Base-by-base conservation (phyloP, 2,329 filamentous ascomycete genomes). In the Stagonosporopsis tanaceti region DNA sequence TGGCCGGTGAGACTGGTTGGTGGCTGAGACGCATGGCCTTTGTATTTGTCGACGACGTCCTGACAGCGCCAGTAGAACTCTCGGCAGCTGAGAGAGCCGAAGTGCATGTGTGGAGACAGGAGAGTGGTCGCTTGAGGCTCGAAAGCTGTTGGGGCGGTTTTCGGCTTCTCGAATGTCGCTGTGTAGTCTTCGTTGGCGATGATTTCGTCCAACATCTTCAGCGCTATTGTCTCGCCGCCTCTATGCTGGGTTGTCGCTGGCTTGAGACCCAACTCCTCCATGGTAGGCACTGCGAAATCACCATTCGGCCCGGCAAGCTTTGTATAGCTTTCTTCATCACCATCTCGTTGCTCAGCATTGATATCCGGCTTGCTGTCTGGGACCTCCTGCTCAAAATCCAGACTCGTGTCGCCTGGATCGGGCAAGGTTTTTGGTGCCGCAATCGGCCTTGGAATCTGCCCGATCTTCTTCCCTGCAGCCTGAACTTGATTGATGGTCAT, bases 81-180 rank as follows among this genome's bases (percentile, higher is more conserved):
- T 2, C 90, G 83, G 9, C 86, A 81, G n/a, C 85, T 88, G 8
- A 93, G 79, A 11, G 86, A 85, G 24, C 90, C 90, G 60, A 93
- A 93, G 72, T 93, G 90, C 52, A 92, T 75, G 70, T 90, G 86
- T 0, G 90, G 89, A 0, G 88, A 91, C 6, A 93, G 81, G 1
- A 93, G 79, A 0, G 89, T 92, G 0, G 90, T 93, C 0, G 88
- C 84, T 69, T 89, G 88, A 0, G 89, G 90, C 35, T 86, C 83
- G 64, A 93, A 92, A 2, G 85, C 88, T 2, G 90, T 89, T 0
- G 90, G 90, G 34, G 87, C 90, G 0, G 89, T 92, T 55, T 87
- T 87, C 1, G 90, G 90, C 72, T 93, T 93, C 68, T 88, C 84
- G 67, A 93, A 93, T 0, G 86, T 91, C 1, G 87, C 89, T 0